Percentiles rank a stretch among this genome's conserved stretches.
These are phyloP conservation scores for Aspergillus homomorphus DNA, from an alignment of 495 filamentous ascomycete genomes.

Conservation along the genomic window DNA sequence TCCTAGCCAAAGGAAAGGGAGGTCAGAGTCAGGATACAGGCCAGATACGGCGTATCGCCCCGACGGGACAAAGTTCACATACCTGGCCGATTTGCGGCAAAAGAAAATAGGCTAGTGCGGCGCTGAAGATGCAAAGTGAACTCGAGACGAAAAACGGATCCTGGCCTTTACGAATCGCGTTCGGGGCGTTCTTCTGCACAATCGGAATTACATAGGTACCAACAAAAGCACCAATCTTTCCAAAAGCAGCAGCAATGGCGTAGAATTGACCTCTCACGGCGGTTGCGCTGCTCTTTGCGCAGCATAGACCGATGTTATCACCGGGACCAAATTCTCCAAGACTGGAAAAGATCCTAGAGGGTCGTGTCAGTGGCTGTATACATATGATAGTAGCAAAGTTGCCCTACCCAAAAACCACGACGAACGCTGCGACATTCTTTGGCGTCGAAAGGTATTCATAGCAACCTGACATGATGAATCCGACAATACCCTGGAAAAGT, in stretches of 20 bases:
- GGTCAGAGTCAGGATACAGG: background rate
- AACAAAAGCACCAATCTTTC: constrained; percentile 90
- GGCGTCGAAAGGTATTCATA: constrained; percentile 63
- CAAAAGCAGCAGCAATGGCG: constrained; percentile 77
- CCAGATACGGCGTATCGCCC: background rate
- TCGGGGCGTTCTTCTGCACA: constrained; percentile 64
- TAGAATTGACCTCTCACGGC: constrained; percentile 89
- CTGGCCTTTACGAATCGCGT: constrained; percentile 59
- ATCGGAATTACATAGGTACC: constrained; percentile 79
- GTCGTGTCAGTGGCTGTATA: background rate
- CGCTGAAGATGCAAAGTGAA: constrained; percentile 60
- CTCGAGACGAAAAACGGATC: constrained; percentile 78
- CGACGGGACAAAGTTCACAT: background rate
- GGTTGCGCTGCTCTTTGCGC: constrained; percentile 84
- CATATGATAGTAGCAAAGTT: background rate
- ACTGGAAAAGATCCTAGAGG: constrained; percentile 67
- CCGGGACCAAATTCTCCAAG: constrained; percentile 86
- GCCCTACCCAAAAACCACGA: constrained; percentile 63
- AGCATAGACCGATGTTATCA: constrained; percentile 85
- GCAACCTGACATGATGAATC: constrained; percentile 80
- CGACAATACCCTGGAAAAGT: constrained; percentile 66
- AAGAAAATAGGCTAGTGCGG: constrained; percentile 53
- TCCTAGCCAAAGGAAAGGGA: constrained; percentile 33
- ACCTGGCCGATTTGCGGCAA: constrained; percentile 67
- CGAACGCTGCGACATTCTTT: constrained; percentile 68